Evolutionary conservation across 2,329 filamentous ascomycete species (phyloP), one percentile per base, ranked within the genome.

Genomic region (Aureobasidium sp.): DNA sequence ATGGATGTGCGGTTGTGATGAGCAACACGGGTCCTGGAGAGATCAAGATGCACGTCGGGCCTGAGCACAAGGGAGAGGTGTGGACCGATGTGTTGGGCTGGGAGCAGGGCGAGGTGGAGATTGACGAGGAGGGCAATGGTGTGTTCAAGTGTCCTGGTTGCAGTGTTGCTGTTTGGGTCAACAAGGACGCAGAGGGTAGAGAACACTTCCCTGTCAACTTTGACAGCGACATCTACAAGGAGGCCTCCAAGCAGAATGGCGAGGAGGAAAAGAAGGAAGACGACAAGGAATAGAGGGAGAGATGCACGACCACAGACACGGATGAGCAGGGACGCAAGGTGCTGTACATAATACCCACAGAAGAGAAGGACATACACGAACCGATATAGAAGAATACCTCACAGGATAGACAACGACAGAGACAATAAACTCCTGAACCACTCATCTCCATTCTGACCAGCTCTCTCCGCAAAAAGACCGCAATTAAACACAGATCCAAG

Each of bases 1-100:
- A 69, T 19, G 82, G 81, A 0, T 75, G 83, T 38, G 82, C 81
- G 0, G 81, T 79, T 10, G 71, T 85, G 3, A 66, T 69, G 67
- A 66, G 64, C 25, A 69, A 69, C 35, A 63, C 65, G 10, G 67
- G 66, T 3, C 65, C 67, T 7, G 66, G 64, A 25, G 57, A 76
- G 63, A 84, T 82, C 64, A 77, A 74, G 61, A 88, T 88, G 84
- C 80, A 78, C 61, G 83, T 88, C 2, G 85, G 85, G 0, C 69
- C 75, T 47, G 62, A 67, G 63, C 67, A 68, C 45, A 63, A 63
- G 0, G 83, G 82, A 0, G 81, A 87, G 71, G 68, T 74, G 23
- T 88, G 85, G 85, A 85, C 81, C 0, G 85, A 89, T 73, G 67
- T 88, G 1, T 70, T 88, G 31, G 79, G 77, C 2, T 84, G 79